phyloP scores from a whole-genome alignment of 2,329 filamentous ascomycete genomes.

The Trichoderma koningiopsis region DNA sequence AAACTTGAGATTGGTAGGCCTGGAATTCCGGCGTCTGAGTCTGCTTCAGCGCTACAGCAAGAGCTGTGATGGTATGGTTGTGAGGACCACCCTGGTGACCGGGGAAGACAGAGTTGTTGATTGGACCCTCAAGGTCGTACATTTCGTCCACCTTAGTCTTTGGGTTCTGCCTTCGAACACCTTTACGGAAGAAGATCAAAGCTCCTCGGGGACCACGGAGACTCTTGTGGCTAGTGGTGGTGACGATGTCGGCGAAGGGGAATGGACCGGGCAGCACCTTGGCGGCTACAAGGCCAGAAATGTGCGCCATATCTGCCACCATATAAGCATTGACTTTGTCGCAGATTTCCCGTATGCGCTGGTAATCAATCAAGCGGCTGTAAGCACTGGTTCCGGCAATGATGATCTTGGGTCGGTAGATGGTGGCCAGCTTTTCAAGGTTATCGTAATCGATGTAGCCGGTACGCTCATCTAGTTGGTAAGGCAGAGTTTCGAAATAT shows the following conservation, averaged over 20 bases:
- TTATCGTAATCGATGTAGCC: constrained; percentile 94
- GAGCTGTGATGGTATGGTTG: constrained; percentile 97
- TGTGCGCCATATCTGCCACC: constrained; percentile 94
- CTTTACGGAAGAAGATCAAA: constrained; percentile 98
- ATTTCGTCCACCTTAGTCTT: constrained; percentile 84
- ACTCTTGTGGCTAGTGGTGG: constrained; percentile 97
- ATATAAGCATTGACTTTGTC: constrained; percentile 93
- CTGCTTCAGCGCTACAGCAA: constrained; percentile 93
- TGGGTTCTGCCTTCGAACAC: constrained; percentile 77
- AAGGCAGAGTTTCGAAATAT: constrained; percentile 98
- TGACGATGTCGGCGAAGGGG: constrained; percentile 87
- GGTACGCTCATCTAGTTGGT: constrained; percentile 85
- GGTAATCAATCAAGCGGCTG: constrained; percentile 93
- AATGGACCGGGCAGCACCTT: constrained; percentile 92
- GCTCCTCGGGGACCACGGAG: constrained; percentile 92
- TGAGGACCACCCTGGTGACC: constrained; percentile 97
- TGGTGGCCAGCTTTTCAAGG: constrained; percentile 79
- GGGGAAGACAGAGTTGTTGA: constrained; percentile 96
- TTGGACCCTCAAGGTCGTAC: constrained; percentile 90
- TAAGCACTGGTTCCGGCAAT: constrained; percentile 95
- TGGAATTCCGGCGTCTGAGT: constrained; percentile 87
- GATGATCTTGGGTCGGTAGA: constrained; percentile 95
- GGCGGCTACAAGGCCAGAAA: constrained; percentile 90
- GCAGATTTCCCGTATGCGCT: constrained; percentile 84
- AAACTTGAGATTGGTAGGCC: constrained; percentile 86